phyloP scores from a whole-genome alignment of 75 land plant genomes.

The Cunninghamia lanceolata region DNA sequence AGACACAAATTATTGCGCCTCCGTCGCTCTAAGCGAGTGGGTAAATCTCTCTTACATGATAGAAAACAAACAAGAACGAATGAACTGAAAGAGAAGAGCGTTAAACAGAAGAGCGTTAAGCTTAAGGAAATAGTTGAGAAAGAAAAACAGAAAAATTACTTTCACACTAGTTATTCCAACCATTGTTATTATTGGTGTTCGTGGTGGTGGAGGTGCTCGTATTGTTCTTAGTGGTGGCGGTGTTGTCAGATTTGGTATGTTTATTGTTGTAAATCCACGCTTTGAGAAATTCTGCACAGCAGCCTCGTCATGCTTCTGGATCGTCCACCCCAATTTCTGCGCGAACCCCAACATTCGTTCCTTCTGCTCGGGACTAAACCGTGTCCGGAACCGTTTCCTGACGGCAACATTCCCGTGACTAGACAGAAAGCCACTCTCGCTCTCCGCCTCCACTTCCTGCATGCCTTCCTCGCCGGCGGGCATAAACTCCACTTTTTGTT shows the following conservation, averaged over 20 bases:
- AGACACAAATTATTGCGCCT: not conserved
- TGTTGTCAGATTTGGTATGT: conserved; percentile 36
- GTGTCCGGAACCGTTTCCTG: conserved; percentile 62
- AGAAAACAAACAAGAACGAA: not conserved
- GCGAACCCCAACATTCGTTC: conserved; percentile 57
- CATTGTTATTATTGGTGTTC: not conserved
- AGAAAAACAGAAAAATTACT: not conserved
- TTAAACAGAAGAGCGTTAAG: no score
- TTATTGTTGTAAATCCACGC: conserved; percentile 87
- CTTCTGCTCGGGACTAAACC: conserved; percentile 66
- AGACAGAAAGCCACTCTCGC: not conserved
- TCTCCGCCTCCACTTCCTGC: conserved; percentile 7
- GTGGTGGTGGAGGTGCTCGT: not conserved
- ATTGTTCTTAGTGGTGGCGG: not conserved
- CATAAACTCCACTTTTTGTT: conserved; percentile 54
- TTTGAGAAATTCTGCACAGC: conserved; percentile 66
- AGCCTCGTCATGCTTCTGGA: conserved; percentile 74
- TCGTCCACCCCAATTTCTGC: conserved; percentile 65
- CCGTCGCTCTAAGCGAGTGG: not conserved
- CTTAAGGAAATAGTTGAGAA: no score
- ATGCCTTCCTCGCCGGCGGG: conserved; percentile 35
- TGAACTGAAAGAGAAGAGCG: not conserved
- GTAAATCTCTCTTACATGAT: not conserved
- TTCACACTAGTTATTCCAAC: not conserved
- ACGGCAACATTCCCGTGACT: not conserved